Conservation (phyloP, 2,329 filamentous ascomycete genomes). For the Thielaviopsis musarum region DNA sequence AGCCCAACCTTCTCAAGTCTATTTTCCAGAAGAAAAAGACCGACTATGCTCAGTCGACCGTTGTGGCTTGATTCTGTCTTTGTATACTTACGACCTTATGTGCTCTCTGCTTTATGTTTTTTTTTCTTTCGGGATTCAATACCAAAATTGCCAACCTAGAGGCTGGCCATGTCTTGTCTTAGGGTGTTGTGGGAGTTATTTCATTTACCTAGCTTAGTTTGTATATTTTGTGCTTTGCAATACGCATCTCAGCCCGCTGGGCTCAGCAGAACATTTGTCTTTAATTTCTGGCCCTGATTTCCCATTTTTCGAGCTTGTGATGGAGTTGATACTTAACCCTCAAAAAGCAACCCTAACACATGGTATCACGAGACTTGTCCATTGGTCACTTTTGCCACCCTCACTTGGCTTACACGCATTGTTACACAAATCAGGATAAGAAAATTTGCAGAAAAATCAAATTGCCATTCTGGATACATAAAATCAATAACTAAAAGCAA, state of each 20-base stretch:
- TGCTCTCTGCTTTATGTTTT: neutral
- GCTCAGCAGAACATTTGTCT: neutral
- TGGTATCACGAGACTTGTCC: neutral
- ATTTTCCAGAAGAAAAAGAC: slow-evolving; percentile 40
- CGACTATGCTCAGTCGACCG: slow-evolving; percentile 2
- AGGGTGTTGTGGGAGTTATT: neutral
- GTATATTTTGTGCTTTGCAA: neutral
- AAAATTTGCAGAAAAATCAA: too few relatives aligned
- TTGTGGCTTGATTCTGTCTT: neutral
- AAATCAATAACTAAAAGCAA: neutral
- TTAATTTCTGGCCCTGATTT: too few relatives aligned
- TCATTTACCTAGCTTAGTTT: neutral
- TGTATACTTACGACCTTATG: neutral
- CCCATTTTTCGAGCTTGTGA: too few relatives aligned
- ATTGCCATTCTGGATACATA: neutral
- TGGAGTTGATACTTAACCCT: neutral
- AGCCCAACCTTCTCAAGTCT: slow-evolving; percentile 37
- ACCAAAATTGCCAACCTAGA: neutral
- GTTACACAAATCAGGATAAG: neutral
- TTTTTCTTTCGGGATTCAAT: neutral
- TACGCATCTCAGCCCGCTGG: neutral
- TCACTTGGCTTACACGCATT: neutral
- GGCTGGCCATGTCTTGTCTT: neutral
- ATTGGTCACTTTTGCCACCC: neutral
- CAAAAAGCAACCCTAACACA: neutral